Conservation (phyloP, 139 green algal species). For the Diplosphaera chodatii region DNA sequence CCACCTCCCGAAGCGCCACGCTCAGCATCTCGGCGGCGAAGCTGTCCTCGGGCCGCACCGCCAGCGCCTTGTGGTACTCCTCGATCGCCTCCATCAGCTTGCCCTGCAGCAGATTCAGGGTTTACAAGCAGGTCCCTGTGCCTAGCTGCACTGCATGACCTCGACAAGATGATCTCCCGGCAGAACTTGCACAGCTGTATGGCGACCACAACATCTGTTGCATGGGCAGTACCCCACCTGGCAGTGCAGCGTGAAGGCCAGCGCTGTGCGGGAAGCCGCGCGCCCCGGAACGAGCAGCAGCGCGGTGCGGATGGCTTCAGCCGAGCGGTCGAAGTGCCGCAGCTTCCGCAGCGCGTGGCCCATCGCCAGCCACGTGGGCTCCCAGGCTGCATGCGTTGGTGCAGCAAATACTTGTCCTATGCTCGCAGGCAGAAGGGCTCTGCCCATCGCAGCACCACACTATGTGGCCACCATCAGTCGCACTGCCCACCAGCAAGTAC, state of each 20-base stretch:
- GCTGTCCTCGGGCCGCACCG: constrained; percentile 63
- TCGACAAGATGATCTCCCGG: background rate
- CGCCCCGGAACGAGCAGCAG: constrained; percentile 50
- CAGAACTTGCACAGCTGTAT: too few relatives aligned
- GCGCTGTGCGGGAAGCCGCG: constrained; percentile 59
- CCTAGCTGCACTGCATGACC: background rate
- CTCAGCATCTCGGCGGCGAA: constrained; percentile 79
- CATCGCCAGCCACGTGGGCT: constrained; percentile 79
- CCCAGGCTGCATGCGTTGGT: constrained; percentile 41
- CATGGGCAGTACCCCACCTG: too few relatives aligned
- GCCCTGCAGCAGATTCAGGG: constrained; percentile 12
- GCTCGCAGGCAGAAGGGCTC: too few relatives aligned
- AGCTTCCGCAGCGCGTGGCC: constrained; percentile 84
- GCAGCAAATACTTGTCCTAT: too few relatives aligned
- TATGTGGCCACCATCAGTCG: background rate
- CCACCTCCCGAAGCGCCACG: constrained; percentile 51
- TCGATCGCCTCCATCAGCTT: constrained; percentile 61
- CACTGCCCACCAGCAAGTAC: too few relatives aligned
- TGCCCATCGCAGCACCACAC: too few relatives aligned
- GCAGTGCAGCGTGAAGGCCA: constrained; percentile 80
- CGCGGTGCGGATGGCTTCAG: constrained; percentile 52
- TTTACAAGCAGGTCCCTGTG: too few relatives aligned
- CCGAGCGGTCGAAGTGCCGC: constrained; percentile 35
- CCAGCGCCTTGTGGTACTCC: constrained; percentile 83
- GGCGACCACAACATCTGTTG: too few relatives aligned